Percentiles rank a stretch among this genome's conserved stretches.
phyloP scores from a whole-genome alignment of 2,329 filamentous ascomycete genomes.

The Passalora sequoiae region DNA sequence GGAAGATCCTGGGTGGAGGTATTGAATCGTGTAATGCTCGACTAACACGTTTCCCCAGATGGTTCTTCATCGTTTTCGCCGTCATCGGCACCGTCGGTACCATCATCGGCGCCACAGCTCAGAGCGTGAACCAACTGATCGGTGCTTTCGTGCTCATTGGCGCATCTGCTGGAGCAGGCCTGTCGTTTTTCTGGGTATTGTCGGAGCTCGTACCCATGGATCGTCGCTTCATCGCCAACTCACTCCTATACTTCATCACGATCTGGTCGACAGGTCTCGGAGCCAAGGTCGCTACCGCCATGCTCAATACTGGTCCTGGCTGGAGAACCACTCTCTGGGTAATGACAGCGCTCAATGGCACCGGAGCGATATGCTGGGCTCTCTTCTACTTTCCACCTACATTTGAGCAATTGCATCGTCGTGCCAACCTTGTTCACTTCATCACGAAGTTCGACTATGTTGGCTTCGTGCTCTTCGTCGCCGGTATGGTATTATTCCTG shows the following conservation, averaged over 20 bases:
- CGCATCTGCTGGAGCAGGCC: constrained; percentile 36
- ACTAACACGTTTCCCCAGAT: no score
- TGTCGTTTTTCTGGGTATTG: constrained; percentile 37
- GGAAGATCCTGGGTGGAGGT: no score
- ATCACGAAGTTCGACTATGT: constrained; percentile 28
- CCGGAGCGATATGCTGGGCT: constrained; percentile 22
- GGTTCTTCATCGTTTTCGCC: constrained; percentile 35
- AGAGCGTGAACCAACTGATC: constrained; percentile 27
- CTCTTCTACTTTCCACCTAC: constrained; percentile 36
- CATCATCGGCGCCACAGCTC: constrained; percentile 33
- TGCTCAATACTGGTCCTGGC: constrained; percentile 18
- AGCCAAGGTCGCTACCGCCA: constrained; percentile 22
- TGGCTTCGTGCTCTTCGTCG: constrained; percentile 23
- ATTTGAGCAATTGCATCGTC: constrained; percentile 27
- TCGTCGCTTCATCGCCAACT: constrained; percentile 24
- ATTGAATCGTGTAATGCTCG: no score
- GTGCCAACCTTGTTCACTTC: constrained; percentile 23
- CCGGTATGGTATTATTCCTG: constrained; percentile 24
- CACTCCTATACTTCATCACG: constrained; percentile 25
- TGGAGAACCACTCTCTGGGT: constrained; percentile 28
- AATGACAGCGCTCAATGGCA: constrained; percentile 32
- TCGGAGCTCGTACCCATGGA: constrained; percentile 37
- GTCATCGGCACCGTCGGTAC: constrained; percentile 33
- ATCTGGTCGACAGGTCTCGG: constrained; percentile 24
- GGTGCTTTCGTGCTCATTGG: constrained; percentile 34